Percentiles rank a stretch among this genome's conserved stretches.
Evolutionary conservation across 176 grass and related monocot genomes (phyloP).

Genomic region (Pontederia paniculata): DNA sequence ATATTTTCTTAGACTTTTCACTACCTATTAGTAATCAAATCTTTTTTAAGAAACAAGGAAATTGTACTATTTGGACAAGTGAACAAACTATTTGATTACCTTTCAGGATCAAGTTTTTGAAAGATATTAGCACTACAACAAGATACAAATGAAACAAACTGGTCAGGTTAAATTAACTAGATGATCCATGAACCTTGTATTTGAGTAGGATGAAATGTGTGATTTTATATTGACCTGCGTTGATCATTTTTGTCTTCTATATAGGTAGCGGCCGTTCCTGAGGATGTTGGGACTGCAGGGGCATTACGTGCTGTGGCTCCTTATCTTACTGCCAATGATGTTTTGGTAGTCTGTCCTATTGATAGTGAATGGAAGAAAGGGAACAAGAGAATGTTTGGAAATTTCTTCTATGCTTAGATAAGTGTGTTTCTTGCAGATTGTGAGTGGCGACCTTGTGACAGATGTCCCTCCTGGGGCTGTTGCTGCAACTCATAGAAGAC

Average conservation of each 20-base stretch:
- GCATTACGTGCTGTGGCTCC: constrained; percentile 65
- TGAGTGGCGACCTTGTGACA: constrained; percentile 83
- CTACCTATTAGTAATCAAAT: too few relatives aligned
- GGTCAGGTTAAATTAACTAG: too few relatives aligned
- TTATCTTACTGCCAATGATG: constrained; percentile 62
- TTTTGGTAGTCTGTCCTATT: constrained; percentile 70
- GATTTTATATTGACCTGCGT: too few relatives aligned
- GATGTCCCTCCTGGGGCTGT: constrained; percentile 84
- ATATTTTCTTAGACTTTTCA: too few relatives aligned
- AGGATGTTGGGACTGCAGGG: constrained; percentile 84
- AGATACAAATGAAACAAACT: too few relatives aligned
- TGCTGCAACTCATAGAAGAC: constrained; percentile 86
- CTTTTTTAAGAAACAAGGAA: too few relatives aligned
- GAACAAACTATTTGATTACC: too few relatives aligned
- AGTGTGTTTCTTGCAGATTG: constrained; percentile 34
- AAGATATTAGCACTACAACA: too few relatives aligned
- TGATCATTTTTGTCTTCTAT: constrained; percentile 10
- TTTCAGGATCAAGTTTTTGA: too few relatives aligned
- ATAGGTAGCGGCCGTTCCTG: constrained; percentile 61
- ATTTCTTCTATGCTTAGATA: not conserved
- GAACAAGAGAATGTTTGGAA: not conserved
- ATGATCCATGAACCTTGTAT: not conserved
- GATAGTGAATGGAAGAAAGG: not conserved
- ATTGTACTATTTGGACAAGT: too few relatives aligned
- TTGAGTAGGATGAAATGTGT: not conserved